Evolutionary conservation across 73 alveolate species (phyloP).

Genomic region (Uronychia binucleata): DNA sequence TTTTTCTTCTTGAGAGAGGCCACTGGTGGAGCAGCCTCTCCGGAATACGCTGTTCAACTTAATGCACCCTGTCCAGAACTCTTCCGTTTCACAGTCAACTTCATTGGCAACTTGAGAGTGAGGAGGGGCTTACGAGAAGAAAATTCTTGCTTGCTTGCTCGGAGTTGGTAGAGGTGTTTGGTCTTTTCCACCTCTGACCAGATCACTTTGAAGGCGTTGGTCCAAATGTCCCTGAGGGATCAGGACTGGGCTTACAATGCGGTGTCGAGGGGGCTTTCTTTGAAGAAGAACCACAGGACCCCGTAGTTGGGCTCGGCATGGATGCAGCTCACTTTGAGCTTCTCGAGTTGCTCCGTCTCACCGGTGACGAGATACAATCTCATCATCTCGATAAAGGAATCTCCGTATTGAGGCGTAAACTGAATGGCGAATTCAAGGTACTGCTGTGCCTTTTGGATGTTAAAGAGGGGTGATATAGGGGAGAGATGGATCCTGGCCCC

Average conservation of each 20-base stretch:
- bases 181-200: constrained; percentile 14
- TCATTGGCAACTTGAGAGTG: not conserved
- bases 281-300: constrained; percentile 74
- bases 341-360: constrained; percentile 26
- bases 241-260: constrained; percentile 36
- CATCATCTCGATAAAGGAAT: constrained; percentile 65
- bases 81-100: not conserved
- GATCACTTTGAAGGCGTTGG: constrained; percentile 19
- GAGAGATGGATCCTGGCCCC: constrained; percentile 73
- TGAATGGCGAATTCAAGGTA: constrained; percentile 72
- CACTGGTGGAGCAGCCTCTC: not conserved
- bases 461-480: constrained; percentile 49
- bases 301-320: constrained; percentile 81
- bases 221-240: constrained; percentile 53
- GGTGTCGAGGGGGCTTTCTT: constrained; percentile 61
- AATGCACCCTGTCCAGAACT: constrained; percentile 11
- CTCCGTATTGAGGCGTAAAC: constrained; percentile 83
- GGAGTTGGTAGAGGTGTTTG: not conserved
- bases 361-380: constrained; percentile 40
- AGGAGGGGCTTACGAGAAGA: not conserved
- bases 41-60: not conserved
- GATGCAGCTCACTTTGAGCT: constrained; percentile 49
- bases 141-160: not conserved
- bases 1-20: not conserved
- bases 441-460: constrained; percentile 56